Evolutionary conservation across 495 filamentous ascomycete species (phyloP), one percentile per base, ranked within the genome.

Genomic region (Penicillium canariense): DNA sequence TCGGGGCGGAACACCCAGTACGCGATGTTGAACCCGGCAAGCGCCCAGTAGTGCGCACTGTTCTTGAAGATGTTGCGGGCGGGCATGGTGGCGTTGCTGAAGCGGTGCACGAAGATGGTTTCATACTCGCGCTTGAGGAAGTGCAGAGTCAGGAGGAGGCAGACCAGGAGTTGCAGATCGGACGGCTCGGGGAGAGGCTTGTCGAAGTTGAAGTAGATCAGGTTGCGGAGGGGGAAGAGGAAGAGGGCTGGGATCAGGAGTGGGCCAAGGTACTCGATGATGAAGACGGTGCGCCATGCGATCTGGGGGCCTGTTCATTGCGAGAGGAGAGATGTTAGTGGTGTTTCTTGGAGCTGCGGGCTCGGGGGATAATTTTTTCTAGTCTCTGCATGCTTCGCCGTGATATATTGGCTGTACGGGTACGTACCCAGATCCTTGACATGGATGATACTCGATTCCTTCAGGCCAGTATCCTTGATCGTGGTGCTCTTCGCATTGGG

Each of bases 81-180:
- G 30, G 93, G 91, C 92, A 96, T 97, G 36, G 91, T 97, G 59
- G 89, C 89, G 43, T 85, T 81, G 66, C 89, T 92, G 83, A 98
- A 98, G 68, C 89, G 89, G 79, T 98, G 94, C 52, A 98, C 83
- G 72, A 91, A 96, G 50, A 97, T 56, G 14, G 92, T 96, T 75
- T 98, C 94, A 52, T 87, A 83, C 74, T 97, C 95, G 62, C 94
- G 91, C 78, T 98, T 98, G 60, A 90, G 59, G 79, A 97, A 98
- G 77, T 98, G 93, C 26, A 87, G 65, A 48, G 78, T 80, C 58
- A 94, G 80, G 46, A 95, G 81, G 39, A 71, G 70, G 63, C 89
- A 85, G 47, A 87, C 80, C 18, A 95, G 77, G 52, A 79, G 81
- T 66, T 96, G 92, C 3, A 82, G 73, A 44, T 76, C 68, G 25